Conservation (phyloP, 176 grass and related monocot genomes). For the Tillandsia leiboldiana region DNA sequence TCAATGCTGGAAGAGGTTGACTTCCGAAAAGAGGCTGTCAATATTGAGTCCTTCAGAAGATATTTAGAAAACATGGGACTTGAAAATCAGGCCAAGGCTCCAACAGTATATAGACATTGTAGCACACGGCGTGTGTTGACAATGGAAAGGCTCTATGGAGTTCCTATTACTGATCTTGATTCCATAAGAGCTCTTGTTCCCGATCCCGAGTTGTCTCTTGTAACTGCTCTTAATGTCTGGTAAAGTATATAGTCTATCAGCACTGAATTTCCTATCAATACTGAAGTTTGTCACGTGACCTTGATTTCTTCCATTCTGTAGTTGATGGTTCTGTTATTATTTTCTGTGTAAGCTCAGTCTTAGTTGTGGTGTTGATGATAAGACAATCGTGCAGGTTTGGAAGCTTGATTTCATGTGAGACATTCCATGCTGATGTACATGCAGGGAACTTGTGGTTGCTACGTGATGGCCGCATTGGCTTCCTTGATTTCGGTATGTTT, state of each 20-base stretch:
- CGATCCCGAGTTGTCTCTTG: conserved; percentile 80
- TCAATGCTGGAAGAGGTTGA: conserved; percentile 99
- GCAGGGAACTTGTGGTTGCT: conserved; percentile 97
- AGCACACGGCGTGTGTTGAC: conserved; percentile 76
- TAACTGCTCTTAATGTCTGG: conserved; percentile 97
- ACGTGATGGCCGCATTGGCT: conserved; percentile 82
- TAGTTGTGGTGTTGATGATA: conserved; percentile 12
- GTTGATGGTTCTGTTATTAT: background rate
- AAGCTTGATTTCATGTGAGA: conserved; percentile 87
- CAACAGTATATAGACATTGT: conserved; percentile 74
- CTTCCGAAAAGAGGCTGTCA: conserved; percentile 88
- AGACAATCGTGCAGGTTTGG: conserved; percentile 63
- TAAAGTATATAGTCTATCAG: conserved; percentile 17
- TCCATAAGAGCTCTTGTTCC: conserved; percentile 82
- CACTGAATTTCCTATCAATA: background rate
- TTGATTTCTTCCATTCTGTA: background rate
- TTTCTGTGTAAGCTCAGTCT: background rate
- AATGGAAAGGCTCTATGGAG: conserved; percentile 96
- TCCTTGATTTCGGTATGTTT: conserved; percentile 88
- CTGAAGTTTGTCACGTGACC: background rate
- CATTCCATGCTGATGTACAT: conserved; percentile 94
- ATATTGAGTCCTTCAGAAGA: conserved; percentile 70
- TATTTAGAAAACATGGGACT: conserved; percentile 82
- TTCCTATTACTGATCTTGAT: conserved; percentile 94
- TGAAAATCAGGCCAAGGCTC: conserved; percentile 81